Conservation (phyloP, 257 asterid species). For the Agastache rugosa region DNA sequence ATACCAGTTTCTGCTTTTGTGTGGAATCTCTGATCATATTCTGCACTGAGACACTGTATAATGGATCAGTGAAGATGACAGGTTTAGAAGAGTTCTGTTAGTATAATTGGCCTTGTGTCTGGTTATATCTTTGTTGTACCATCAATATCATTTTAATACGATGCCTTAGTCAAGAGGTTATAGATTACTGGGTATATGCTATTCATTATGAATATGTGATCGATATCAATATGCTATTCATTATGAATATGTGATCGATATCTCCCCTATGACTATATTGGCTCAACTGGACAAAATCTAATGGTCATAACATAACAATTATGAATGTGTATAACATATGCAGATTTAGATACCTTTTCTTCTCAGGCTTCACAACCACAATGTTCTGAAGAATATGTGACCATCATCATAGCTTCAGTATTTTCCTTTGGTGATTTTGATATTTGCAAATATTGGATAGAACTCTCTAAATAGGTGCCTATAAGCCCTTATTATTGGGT, state of each 20-base stretch:
- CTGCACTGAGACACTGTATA: constrained; percentile 4
- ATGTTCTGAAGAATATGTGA: no score
- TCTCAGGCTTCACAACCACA: background rate
- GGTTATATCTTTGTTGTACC: background rate
- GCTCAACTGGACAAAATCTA: background rate
- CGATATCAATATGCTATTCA: constrained; percentile 1
- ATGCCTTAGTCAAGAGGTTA: background rate
- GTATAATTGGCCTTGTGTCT: background rate
- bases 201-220: background rate
- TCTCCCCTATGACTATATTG: constrained; percentile 2
- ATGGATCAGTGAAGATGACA: constrained; percentile 13
- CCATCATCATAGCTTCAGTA: background rate
- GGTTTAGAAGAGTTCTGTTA: constrained; percentile 26
- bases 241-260: constrained; percentile 6
- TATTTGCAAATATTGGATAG: background rate
- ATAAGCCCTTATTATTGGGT: constrained; percentile 3
- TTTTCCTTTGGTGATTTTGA: background rate
- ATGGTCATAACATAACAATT: background rate
- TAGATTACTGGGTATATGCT: background rate
- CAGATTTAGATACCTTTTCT: background rate
- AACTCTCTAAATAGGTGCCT: background rate
- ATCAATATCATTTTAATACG: constrained; percentile 1
- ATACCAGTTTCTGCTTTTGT: background rate
- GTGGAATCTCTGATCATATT: constrained; percentile 16
- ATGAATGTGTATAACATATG: background rate